phyloP scores from a whole-genome alignment of 2,329 filamentous ascomycete genomes.

The Alternaria gaisen region DNA sequence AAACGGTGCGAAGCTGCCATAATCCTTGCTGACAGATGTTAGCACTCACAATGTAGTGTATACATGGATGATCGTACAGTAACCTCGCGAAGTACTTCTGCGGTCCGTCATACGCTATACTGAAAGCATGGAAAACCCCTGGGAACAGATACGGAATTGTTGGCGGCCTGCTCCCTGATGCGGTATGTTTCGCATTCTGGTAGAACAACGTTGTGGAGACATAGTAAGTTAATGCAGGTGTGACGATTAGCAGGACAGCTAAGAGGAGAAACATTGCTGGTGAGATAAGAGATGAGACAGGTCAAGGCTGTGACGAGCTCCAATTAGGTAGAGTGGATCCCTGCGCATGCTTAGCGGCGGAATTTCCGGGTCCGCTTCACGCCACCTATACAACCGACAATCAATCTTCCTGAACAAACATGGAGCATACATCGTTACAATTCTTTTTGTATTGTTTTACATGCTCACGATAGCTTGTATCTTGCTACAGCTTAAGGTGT shows the following conservation, averaged over 20 bases:
- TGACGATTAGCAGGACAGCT: not conserved
- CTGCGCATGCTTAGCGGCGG: conserved; percentile 7
- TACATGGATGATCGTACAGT: conserved; percentile 23
- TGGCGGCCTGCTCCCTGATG: conserved; percentile 26
- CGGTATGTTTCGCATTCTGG: conserved; percentile 22
- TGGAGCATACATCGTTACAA: not conserved
- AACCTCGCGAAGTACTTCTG: conserved; percentile 36
- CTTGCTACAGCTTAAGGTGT: not conserved
- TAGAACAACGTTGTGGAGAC: conserved; percentile 31
- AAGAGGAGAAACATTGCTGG: conserved; percentile 12
- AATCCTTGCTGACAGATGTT: conserved; percentile 31
- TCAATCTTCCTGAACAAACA: not conserved
- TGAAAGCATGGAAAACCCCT: conserved; percentile 31
- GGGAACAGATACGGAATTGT: conserved; percentile 36
- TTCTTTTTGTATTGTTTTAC: not conserved
- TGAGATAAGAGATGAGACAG: not conserved
- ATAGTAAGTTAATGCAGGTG: conserved; percentile 36
- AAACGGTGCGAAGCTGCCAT: conserved; percentile 35
- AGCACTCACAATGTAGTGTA: not conserved
- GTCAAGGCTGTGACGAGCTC: not conserved
- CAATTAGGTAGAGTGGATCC: not conserved
- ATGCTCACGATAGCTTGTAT: not conserved
- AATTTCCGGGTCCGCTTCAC: not conserved
- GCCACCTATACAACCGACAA: not conserved
- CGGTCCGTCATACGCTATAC: conserved; percentile 29